A percentile compares a stretch with the other conserved stretches of the same genome.
Conservation (phyloP, 371 early-diverging fungal genomes). For the Capillidium heterosporum region DNA sequence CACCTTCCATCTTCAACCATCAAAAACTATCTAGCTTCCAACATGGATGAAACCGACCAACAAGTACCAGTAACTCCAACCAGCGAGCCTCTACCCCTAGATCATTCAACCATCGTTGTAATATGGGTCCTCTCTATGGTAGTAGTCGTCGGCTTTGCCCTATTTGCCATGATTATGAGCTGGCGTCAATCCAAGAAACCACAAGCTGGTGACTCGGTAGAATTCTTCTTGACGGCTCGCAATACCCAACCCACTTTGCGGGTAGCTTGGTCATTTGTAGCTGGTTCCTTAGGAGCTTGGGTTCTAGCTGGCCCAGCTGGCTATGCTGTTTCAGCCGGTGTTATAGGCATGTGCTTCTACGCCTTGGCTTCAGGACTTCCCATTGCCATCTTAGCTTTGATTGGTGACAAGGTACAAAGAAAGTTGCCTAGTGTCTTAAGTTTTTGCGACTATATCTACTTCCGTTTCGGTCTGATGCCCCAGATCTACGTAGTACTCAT, state of each 20-base stretch:
- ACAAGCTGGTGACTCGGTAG: background rate
- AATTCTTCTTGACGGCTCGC: slow-evolving; percentile 13
- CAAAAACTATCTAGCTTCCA: too few species aligned
- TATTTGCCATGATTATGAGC: background rate
- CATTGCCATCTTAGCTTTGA: slow-evolving; percentile 23
- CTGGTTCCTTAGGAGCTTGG: slow-evolving; percentile 20
- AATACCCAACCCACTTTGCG: slow-evolving; percentile 12
- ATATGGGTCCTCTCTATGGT: background rate
- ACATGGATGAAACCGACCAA: background rate
- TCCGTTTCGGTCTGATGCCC: slow-evolving; percentile 20
- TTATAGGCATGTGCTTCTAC: slow-evolving; percentile 26
- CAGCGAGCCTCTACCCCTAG: background rate
- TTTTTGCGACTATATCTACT: slow-evolving; percentile 22
- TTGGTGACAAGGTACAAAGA: slow-evolving; percentile 22
- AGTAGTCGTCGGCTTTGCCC: background rate
- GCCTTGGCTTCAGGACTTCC: slow-evolving; percentile 30
- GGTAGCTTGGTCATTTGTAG: slow-evolving; percentile 14
- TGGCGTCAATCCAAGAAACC: background rate
- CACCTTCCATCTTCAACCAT: too few species aligned
- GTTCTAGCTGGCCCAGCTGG: slow-evolving; percentile 14
- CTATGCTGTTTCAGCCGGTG: slow-evolving; percentile 22
- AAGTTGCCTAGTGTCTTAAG: slow-evolving; percentile 22
- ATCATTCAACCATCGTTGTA: background rate
- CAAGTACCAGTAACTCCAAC: background rate
- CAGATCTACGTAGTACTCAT: slow-evolving; percentile 20